Base-by-base conservation (phyloP, 1,139 yeast species). In the Maudiozyma humilis region DNA sequence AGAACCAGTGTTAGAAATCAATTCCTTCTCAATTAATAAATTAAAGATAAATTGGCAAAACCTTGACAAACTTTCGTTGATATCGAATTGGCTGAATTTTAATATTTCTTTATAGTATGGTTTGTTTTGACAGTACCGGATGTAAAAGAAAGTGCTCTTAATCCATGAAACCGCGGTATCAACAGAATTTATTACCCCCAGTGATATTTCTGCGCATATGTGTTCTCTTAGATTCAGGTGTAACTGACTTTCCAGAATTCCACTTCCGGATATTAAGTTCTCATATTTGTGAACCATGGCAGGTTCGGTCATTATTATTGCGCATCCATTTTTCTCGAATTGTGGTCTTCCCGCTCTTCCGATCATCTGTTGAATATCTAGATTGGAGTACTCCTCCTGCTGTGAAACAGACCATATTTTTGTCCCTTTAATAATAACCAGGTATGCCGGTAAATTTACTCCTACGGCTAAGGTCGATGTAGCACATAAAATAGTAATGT, bases 401-500 rank as follows among this genome's bases (percentile, higher is more conserved):
- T 49, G 57, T 19, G 56, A 48, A 5, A 47, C 33, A 13, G 48
- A 60, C 73, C 81, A 74, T 35, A 54, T 47, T 25, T 47, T 48
- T 2, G 98, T 91, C 33, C 97, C 97, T 63, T 91, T 91, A 51
- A 91, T 85, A 42, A 91, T 79, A 7, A 91, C 98, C 55, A 91
- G 69, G 67, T 88, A 91, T 0, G 97, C 97, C 1, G 97, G 97
- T 50, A 91, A 72, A 59, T 91, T 91, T 35, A 91, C 96, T 56
- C 97, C 97, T 93, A 96, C 88, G 0, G 97, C 79, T 47, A 78
- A 60, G 0, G 82, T 78, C 0, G 82, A 75, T 0, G 83, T 78
- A 1, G 76, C 75, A 42, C 81, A 76, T 27, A 78, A 52, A 3
- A 73, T 60, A 43, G 61, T 64, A 13, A 75, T 56, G 1, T 58